These are phyloP conservation scores for Harringtonia aguacate DNA, from an alignment of 2,329 filamentous ascomycete species.

Conservation along the genomic window DNA sequence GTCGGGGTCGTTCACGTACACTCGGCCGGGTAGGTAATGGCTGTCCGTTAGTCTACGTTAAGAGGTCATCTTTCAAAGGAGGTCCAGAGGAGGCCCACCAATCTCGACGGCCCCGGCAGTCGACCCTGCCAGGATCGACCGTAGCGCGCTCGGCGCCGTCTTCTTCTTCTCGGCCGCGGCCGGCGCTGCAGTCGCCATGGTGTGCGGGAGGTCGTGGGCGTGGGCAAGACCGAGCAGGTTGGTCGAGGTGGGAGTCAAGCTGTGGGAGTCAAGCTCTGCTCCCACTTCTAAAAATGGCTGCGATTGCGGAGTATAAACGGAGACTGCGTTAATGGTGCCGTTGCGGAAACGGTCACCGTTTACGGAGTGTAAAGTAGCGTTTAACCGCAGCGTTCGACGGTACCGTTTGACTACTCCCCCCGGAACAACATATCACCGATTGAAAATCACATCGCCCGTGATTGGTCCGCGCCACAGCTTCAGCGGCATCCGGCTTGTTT, in stretches of 20 bases:
- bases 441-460: constrained; percentile 13
- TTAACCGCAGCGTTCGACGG: too few species aligned
- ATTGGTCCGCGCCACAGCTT: constrained; percentile 2
- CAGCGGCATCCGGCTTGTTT: not conserved
- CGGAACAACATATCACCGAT: not conserved
- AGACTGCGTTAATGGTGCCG: too few species aligned
- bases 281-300: too few species aligned
- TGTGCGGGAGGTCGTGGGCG: too few species aligned
- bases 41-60: constrained; percentile 20
- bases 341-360: too few species aligned
- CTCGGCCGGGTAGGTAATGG: constrained; percentile 90
- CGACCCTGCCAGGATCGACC: constrained; percentile 84
- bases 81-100: constrained; percentile 44
- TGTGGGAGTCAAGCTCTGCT: too few species aligned
- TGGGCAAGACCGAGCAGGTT: too few species aligned
- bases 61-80: too few species aligned
- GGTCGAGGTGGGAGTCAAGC: too few species aligned
- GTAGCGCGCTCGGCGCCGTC: constrained; percentile 63
- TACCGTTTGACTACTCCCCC: too few species aligned
- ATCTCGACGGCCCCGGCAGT: constrained; percentile 95
- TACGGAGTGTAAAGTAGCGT: too few species aligned
- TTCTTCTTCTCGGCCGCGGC: constrained; percentile 16
- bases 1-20: constrained; percentile 44
- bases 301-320: too few species aligned
- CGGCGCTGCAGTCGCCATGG: constrained; percentile 4